A percentile compares a stretch with the other conserved stretches of the same genome.
Conservation (phyloP, 2,329 filamentous ascomycete species). For the Onygena corvina region DNA sequence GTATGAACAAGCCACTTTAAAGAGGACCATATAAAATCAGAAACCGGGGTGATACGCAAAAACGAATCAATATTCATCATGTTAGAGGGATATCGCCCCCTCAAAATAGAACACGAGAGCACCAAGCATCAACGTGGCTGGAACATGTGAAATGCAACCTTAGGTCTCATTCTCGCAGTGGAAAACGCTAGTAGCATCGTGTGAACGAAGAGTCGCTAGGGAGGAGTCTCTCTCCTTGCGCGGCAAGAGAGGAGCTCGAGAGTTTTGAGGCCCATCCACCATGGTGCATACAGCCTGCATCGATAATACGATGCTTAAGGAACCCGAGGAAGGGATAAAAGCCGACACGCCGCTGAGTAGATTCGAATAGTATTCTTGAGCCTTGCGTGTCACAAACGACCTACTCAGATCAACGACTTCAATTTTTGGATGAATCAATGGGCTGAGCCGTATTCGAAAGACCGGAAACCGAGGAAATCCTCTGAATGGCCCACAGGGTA, state of each 20-base stretch:
- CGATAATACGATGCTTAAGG: too few species aligned
- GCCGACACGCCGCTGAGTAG: too few species aligned
- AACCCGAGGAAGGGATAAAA: too few species aligned
- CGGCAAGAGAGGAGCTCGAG: too few species aligned
- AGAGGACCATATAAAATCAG: neutral
- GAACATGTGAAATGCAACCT: constrained; percentile 5
- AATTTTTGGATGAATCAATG: neutral
- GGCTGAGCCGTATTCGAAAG: neutral
- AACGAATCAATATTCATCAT: neutral
- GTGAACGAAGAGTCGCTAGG: neutral
- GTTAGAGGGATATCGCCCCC: neutral
- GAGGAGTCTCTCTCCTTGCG: neutral
- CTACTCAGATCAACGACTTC: neutral
- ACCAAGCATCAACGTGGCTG: neutral
- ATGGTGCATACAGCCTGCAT: neutral
- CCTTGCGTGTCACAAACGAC: neutral
- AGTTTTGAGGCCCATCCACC: neutral
- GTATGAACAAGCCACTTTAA: neutral
- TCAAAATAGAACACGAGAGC: constrained; percentile 1
- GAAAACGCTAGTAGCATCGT: neutral
- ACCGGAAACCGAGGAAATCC: neutral
- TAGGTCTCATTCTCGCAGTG: neutral
- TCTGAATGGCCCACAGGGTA: constrained; percentile 3
- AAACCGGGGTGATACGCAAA: neutral
- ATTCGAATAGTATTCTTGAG: too few species aligned